A percentile compares a stretch with the other conserved stretches of the same genome.
Evolutionary conservation across 805 yeast genomes (phyloP).

Genomic region (Maudiozyma barnettii): DNA sequence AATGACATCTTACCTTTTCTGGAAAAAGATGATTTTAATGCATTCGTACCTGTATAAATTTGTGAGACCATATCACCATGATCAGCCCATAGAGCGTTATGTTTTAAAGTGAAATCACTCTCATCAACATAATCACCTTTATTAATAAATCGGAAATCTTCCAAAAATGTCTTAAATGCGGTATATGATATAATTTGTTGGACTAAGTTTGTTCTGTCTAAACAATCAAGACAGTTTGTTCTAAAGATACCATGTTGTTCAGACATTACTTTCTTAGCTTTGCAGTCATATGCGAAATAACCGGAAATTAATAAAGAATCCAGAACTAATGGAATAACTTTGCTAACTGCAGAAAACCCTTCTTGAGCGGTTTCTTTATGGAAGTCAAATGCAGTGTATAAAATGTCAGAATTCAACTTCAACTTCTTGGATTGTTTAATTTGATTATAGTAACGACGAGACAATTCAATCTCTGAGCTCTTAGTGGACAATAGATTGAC

Average conservation of each 20-base stretch:
- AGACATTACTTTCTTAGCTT: conserved; percentile 43
- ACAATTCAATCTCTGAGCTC: conserved; percentile 64
- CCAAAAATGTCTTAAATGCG: conserved; percentile 49
- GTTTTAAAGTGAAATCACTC: conserved; percentile 57
- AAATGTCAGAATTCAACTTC: conserved; percentile 28
- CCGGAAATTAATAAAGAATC: conserved; percentile 71
- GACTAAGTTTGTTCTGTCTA: conserved; percentile 86
- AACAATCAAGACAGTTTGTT: conserved; percentile 88
- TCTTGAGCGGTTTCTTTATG: conserved; percentile 89
- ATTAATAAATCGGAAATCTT: conserved; percentile 31
- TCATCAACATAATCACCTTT: conserved; percentile 25
- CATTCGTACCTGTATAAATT: conserved; percentile 96
- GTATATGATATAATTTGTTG: conserved; percentile 74
- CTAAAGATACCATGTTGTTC: conserved; percentile 89
- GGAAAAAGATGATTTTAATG: conserved; percentile 87
- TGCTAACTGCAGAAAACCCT: conserved; percentile 75
- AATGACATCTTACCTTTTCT: conserved; percentile 93
- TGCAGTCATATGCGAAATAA: conserved; percentile 65
- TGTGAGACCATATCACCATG: conserved; percentile 95
- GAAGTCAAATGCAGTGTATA: conserved; percentile 81
- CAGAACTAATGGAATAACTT: conserved; percentile 52
- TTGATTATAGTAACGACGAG: conserved; percentile 56
- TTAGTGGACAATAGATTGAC: conserved; percentile 81
- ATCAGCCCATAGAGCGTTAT: conserved; percentile 92
- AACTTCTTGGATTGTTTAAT: conserved; percentile 34